A percentile compares a stretch with the other conserved stretches of the same genome.
Conservation (phyloP, 139 green algal genomes). For the Chlorella vulgaris region DNA sequence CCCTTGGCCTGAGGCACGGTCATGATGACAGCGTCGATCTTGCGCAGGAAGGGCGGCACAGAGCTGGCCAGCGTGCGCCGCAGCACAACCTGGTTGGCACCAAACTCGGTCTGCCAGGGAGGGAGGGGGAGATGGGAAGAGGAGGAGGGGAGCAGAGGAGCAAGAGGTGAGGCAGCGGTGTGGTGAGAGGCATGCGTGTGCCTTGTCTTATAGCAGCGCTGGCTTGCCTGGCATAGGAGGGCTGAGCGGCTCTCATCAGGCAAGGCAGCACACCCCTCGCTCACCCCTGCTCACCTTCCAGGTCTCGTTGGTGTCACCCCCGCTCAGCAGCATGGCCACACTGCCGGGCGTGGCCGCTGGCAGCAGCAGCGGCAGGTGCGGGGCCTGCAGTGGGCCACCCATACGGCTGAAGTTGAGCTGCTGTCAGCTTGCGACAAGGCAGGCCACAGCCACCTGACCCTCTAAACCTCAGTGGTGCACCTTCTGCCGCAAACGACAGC, state of each 20-base stretch:
- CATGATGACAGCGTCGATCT: conserved; percentile 40
- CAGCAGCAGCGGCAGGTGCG: conserved; percentile 62
- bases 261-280: background rate
- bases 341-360: conserved; percentile 48
- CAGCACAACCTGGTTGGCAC: conserved; percentile 82
- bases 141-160: background rate
- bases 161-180: background rate
- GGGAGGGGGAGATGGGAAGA: background rate
- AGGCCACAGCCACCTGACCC: no score
- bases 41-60: conserved; percentile 12
- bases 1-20: conserved; percentile 63
- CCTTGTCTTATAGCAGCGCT: no score
- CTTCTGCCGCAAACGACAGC: no score
- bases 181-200: background rate
- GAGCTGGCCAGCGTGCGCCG: conserved; percentile 41
- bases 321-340: conserved; percentile 60
- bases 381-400: conserved; percentile 4
- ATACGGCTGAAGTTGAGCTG: background rate
- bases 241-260: background rate
- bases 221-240: background rate
- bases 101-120: conserved; percentile 73
- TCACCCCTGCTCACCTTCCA: conserved; percentile 17
- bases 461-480: no score
- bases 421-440: background rate
- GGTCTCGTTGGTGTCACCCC: background rate